phyloP scores from a whole-genome alignment of 2,329 filamentous ascomycete species.

The Hymenoscyphus fraxineus region DNA sequence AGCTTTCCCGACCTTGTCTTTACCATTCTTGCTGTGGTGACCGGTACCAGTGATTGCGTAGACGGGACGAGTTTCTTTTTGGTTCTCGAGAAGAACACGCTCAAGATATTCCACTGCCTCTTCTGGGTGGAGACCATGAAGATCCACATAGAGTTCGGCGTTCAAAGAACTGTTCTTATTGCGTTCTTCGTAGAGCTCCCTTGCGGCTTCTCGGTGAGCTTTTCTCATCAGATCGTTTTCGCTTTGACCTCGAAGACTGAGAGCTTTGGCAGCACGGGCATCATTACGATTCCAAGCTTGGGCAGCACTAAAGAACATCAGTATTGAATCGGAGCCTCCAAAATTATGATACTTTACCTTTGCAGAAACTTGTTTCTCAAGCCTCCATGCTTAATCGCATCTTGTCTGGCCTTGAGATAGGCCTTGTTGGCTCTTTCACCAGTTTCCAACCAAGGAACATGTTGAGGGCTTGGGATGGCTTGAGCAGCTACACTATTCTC shows the following conservation, averaged over 20 bases:
- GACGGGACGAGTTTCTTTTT: conserved; percentile 67
- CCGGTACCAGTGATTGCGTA: conserved; percentile 97
- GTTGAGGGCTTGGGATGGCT: conserved; percentile 80
- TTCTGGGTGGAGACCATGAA: conserved; percentile 97
- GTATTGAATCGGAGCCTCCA: neutral
- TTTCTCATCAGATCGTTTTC: conserved; percentile 98
- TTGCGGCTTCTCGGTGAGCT: conserved; percentile 89
- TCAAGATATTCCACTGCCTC: conserved; percentile 95
- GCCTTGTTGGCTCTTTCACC: conserved; percentile 86
- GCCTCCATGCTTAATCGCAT: conserved; percentile 96
- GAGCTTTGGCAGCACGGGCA: conserved; percentile 88
- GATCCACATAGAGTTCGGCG: conserved; percentile 84
- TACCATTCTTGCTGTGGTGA: conserved; percentile 97
- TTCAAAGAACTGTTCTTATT: conserved; percentile 63
- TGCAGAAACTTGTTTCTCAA: conserved; percentile 96
- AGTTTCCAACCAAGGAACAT: conserved; percentile 95
- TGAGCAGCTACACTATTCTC: conserved; percentile 80
- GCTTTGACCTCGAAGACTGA: conserved; percentile 89
- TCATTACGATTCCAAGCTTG: conserved; percentile 99
- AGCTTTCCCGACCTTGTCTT: conserved; percentile 96
- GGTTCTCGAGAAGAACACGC: conserved; percentile 80
- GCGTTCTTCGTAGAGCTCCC: conserved; percentile 87
- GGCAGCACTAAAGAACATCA: conserved; percentile 62
- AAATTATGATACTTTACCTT: conserved; percentile 54
- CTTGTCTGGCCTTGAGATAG: conserved; percentile 90